Conservation (phyloP, 768 basidiomycete species). For the Hericium erinaceus region DNA sequence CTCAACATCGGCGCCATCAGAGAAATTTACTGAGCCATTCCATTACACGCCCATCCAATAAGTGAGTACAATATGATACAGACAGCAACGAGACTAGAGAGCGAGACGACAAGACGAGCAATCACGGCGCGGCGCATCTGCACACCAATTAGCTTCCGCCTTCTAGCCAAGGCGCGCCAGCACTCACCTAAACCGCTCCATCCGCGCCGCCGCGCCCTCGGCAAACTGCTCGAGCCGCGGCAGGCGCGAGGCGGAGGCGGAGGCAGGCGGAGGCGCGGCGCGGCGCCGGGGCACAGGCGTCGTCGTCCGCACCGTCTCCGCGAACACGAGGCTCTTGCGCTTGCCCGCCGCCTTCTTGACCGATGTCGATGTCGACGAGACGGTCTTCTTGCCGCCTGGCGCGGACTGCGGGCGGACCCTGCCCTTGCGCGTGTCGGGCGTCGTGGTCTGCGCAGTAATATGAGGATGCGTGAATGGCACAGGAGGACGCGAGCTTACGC, state of each 20-base stretch:
- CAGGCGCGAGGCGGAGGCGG: background rate
- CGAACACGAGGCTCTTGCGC: constrained; percentile 15
- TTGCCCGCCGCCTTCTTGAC: constrained; percentile 6
- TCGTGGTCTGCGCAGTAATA: constrained; percentile 24
- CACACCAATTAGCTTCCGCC: background rate
- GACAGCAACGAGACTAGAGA: too few species aligned
- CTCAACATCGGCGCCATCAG: too few species aligned
- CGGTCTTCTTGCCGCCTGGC: background rate
- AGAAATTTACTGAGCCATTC: too few species aligned
- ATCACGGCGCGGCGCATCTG: background rate
- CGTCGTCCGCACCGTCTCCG: constrained; percentile 10
- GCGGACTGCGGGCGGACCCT: constrained; percentile 13
- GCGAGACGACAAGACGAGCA: background rate
- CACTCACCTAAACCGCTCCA: background rate
- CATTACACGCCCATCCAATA: too few species aligned
- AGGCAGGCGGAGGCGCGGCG: background rate
- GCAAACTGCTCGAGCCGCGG: background rate
- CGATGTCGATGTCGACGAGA: too few species aligned
- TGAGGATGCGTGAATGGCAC: too few species aligned
- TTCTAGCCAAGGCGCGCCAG: too few species aligned
- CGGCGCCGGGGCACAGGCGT: background rate
- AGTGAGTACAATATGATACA: too few species aligned
- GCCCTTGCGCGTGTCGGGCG: constrained; percentile 30
- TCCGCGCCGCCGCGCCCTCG: background rate
- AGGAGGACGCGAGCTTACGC: constrained; percentile 5